Percentiles rank a stretch among this genome's conserved stretches.
phyloP scores from a whole-genome alignment of 805 yeast species.

The Lipomyces yamadae region DNA sequence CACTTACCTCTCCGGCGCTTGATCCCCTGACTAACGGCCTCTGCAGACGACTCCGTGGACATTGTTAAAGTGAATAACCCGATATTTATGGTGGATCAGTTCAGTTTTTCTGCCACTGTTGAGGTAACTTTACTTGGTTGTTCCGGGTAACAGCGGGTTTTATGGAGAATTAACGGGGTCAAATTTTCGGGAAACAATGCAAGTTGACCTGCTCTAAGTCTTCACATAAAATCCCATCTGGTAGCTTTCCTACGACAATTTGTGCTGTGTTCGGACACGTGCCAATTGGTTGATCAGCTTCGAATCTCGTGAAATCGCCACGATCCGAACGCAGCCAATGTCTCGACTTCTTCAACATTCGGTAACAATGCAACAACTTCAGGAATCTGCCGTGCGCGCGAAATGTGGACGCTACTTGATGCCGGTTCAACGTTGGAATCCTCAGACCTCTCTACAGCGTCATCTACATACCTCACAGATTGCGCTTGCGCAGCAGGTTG shows the following conservation, averaged over 20 bases:
- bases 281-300: neutral
- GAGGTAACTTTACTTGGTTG: no score
- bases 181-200: neutral
- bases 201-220: no score
- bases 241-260: neutral
- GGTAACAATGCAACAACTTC: neutral
- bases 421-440: neutral
- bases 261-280: neutral
- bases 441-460: neutral
- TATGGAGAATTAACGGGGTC: neutral
- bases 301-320: neutral
- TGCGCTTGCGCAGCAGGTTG: neutral
- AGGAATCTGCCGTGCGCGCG: neutral
- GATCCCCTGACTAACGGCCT: constrained; percentile 7
- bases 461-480: neutral
- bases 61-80: neutral
- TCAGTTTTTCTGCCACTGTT: no score
- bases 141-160: no score
- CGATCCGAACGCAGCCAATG: constrained; percentile 2
- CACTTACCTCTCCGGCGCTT: constrained; percentile 20
- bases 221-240: neutral
- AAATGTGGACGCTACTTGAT: neutral
- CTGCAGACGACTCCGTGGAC: constrained; percentile 5
- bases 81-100: neutral
- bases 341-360: constrained; percentile 3